phyloP scores from a whole-genome alignment of 148 eudicot genomes.

The Gaultheria prostrata region DNA sequence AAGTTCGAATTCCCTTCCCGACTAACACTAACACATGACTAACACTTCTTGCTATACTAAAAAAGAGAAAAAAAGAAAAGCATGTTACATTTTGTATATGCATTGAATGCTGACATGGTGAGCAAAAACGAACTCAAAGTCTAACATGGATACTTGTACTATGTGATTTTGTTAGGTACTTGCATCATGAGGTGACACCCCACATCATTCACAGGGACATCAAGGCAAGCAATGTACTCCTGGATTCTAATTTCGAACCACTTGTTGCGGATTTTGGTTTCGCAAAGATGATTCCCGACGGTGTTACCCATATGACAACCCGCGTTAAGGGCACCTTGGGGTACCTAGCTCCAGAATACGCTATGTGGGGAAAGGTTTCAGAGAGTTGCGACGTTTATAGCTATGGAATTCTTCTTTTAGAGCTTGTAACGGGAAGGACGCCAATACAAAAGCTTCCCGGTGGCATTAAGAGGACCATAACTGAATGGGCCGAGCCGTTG shows the following conservation, averaged over 20 bases:
- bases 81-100: neutral
- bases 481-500: slow-evolving; percentile 54
- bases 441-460: slow-evolving; percentile 47
- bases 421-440: slow-evolving; percentile 39
- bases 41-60: too few species aligned
- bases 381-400: slow-evolving; percentile 57
- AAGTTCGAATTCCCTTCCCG: too few species aligned
- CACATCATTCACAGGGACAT: slow-evolving; percentile 57
- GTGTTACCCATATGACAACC: slow-evolving; percentile 56
- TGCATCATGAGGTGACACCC: slow-evolving; percentile 54
- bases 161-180: slow-evolving; percentile 30
- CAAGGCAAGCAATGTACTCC: slow-evolving; percentile 49
- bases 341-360: slow-evolving; percentile 53
- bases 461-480: slow-evolving; percentile 42
- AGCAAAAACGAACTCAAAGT: neutral
- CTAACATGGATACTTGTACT: neutral
- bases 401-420: slow-evolving; percentile 47
- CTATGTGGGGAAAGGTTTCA: slow-evolving; percentile 58
- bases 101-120: neutral
- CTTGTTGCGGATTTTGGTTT: slow-evolving; percentile 54
- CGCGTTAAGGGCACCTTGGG: slow-evolving; percentile 59
- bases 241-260: slow-evolving; percentile 49
- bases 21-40: too few species aligned
- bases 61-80: too few species aligned
- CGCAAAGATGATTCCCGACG: slow-evolving; percentile 53